Evolutionary conservation across 129 eudicot genomes (phyloP), one percentile per base, ranked within the genome.

Genomic region (Helianthus annuus): DNA sequence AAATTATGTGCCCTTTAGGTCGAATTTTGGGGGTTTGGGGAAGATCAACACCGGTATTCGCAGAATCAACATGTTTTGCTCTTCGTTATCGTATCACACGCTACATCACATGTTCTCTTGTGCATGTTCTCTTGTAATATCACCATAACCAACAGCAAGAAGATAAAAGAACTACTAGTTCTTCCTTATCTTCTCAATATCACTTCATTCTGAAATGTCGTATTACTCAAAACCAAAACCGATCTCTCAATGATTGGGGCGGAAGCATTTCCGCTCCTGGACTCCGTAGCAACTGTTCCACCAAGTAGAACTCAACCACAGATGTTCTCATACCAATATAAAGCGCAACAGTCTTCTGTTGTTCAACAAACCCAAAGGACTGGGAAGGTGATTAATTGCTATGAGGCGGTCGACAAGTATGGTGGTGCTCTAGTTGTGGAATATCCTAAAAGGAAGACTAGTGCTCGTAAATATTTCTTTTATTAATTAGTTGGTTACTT

Each of bases 381-480:
- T 2, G 76, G 63, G 15, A 49, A 49, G 48, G 71, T 70, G 65
- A 60, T 77, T 14, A 77, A 72, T 68, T 82, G 79, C 82, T 72
- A 71, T 17, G 69, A 77, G 16, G 85, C 79, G 7, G 77, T 78
- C 58, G 55, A 68, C 68, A 67, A 67, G 34, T 82, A 77, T 55
- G 85, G 82, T 10, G 82, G 82, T 39, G 45, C 69, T 13, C 76
- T 77, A 39, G 10, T 72, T 73, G 76, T 64, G 57, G 85, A 82
- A 4, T 61, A 76, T 61, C 76, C 81, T 46, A 70, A 78, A 58
- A 59, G 70, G 70, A 77, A 69, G 66, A 19, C 74, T 7, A 7
- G 55, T 8, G 54, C 55, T 10, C 45, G 36, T 48, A 76, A 17
- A 64, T 70, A 48, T 36, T 69, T 51, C 66, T 77, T 69, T 39